Conservation (phyloP, 768 basidiomycete species). For the Plicaturopsis crispa region DNA sequence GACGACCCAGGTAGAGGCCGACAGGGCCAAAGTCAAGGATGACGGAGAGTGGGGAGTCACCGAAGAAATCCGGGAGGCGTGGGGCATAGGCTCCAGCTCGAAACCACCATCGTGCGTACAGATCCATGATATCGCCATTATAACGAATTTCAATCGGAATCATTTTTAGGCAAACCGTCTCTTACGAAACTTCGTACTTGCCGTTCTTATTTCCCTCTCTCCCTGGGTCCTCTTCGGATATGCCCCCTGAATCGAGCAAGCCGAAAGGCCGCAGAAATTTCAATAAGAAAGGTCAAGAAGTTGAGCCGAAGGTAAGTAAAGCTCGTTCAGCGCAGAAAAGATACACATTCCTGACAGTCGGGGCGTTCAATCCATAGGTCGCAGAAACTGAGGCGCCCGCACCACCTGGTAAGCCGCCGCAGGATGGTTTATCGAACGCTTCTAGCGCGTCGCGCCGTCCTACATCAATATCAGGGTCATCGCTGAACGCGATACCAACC, state of each 20-base stretch:
- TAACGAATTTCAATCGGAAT: neutral
- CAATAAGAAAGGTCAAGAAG: slow-evolving; percentile 40
- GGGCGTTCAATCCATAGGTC: slow-evolving; percentile 6
- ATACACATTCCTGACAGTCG: slow-evolving; percentile 3
- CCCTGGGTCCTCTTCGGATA: slow-evolving; percentile 15
- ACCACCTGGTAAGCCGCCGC: slow-evolving; percentile 3
- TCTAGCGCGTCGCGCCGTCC: slow-evolving; percentile 1
- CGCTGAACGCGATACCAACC: slow-evolving; percentile 12
- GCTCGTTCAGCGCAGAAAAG: neutral
- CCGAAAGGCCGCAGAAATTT: slow-evolving; percentile 48
- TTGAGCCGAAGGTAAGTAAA: slow-evolving; percentile 18
- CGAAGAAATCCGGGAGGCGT: slow-evolving; percentile 43
- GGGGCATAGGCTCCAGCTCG: slow-evolving; percentile 23
- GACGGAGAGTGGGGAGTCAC: slow-evolving; percentile 62
- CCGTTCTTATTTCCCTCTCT: slow-evolving; percentile 52
- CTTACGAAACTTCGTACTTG: slow-evolving; percentile 57
- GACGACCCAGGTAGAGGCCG: slow-evolving; percentile 38
- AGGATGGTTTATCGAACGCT: slow-evolving; percentile 1
- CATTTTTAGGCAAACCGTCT: slow-evolving; percentile 19
- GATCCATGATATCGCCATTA: no score
- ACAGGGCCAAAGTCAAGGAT: slow-evolving; percentile 50
- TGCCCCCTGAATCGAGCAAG: slow-evolving; percentile 11
- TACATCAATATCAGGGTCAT: slow-evolving; percentile 12
- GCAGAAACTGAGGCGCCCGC: slow-evolving; percentile 4
- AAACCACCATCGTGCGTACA: slow-evolving; percentile 7